Evolutionary conservation across 495 filamentous ascomycete species (phyloP).

Genomic region (Hyaloscypha variabilis): DNA sequence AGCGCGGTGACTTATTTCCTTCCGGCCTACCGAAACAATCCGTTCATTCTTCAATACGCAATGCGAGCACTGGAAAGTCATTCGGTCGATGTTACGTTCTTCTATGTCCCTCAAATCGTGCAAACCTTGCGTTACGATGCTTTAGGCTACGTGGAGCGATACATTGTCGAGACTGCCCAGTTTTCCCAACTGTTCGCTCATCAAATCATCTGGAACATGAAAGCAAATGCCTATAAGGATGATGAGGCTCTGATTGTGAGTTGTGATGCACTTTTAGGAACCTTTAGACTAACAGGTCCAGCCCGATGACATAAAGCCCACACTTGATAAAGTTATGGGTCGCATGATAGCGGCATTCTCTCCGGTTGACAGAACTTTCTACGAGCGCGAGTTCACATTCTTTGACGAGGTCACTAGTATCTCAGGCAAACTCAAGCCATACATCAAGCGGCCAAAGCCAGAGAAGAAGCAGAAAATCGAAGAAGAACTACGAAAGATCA

Average conservation of each 20-base stretch:
- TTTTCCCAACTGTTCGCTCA: conserved; percentile 97
- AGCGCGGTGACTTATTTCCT: conserved; percentile 92
- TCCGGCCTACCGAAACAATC: conserved; percentile 90
- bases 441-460: conserved; percentile 88
- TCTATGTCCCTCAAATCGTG: conserved; percentile 97
- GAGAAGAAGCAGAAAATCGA: conserved; percentile 99
- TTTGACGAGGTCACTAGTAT: conserved; percentile 96
- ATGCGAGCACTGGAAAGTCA: conserved; percentile 94
- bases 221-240: conserved; percentile 97
- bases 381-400: conserved; percentile 94
- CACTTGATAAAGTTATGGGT: conserved; percentile 85
- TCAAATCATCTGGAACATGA: conserved; percentile 99
- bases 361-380: conserved; percentile 76
- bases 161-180: conserved; percentile 93
- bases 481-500: conserved; percentile 94
- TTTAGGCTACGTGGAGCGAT: conserved; percentile 92
- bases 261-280: conserved; percentile 9
- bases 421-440: conserved; percentile 92
- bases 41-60: conserved; percentile 94
- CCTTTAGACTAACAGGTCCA: conserved; percentile 33
- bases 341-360: conserved; percentile 84
- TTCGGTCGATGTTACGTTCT: conserved; percentile 94
- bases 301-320: conserved; percentile 93
- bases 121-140: conserved; percentile 95
- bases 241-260: conserved; percentile 88